Evolutionary conservation across 495 filamentous ascomycete species (phyloP), one percentile per base, ranked within the genome.

Genomic region (Penicillium waksmanii): DNA sequence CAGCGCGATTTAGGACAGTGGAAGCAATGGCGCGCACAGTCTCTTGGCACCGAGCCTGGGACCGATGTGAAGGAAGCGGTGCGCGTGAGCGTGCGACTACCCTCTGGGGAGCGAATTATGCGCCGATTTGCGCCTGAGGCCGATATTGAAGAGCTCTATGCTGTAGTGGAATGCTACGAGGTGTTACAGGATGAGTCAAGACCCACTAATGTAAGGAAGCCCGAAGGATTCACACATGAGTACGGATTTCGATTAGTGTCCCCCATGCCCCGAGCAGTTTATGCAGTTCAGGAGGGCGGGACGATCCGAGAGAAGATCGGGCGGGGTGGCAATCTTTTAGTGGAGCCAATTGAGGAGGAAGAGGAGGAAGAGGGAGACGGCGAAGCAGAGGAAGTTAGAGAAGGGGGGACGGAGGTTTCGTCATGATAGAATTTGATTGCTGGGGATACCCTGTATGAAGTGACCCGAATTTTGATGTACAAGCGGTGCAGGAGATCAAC

Each of bases 91-190:
- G 79, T 98, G 25, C 88, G 93, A 57, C 82, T 97, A 74, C 85
- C 86, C 2, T 80, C 79, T 33, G 88, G 86, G 1, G 84, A 91
- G 50, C 79, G 93, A 1, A 81, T 97, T 3, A 84, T 94, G 57
- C 84, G 94, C 33, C 82, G 79, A 50, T 98, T 98, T 64, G 64
- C 76, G 1, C 75, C 80, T 3, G 77, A 84, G 2, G 84, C 87
- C 1, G 77, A 78, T 1, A 75, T 98, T 27, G 95, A 98, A 68
- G 93, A 97, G 65, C 74, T 98, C 0, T 98, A 98, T 73, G 96
- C 94, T 1, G 96, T 96, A 73, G 93, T 98, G 3, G 96, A 98
- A 67, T 98, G 95, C 73, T 88, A 94, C 70, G 88, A 92, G 53
- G 57, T 87, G 0, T 60, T 93, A 23, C 49, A 69, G 21, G 61